Conservation (phyloP, 1,139 yeast genomes). For the Taiozyma sp. region DNA sequence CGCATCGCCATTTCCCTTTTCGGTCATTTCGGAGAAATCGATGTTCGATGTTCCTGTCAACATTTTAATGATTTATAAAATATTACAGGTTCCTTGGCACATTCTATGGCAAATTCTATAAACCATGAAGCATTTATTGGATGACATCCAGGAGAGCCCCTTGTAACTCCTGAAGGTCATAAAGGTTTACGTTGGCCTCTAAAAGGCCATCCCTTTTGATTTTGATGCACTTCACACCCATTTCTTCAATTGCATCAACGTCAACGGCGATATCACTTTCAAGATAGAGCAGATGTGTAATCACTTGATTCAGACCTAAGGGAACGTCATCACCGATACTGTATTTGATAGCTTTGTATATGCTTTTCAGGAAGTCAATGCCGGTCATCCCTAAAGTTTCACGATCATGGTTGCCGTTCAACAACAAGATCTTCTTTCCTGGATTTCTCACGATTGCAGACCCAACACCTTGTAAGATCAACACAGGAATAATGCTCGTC, state of each 20-base stretch:
- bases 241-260: slow-evolving; percentile 28
- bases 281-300: slow-evolving; percentile 57
- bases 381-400: slow-evolving; percentile 73
- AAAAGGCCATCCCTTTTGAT: slow-evolving; percentile 27
- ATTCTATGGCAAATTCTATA: not conserved
- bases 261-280: slow-evolving; percentile 47
- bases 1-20: not conserved
- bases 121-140: not conserved
- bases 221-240: slow-evolving; percentile 44
- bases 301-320: slow-evolving; percentile 35
- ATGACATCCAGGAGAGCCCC: slow-evolving; percentile 24
- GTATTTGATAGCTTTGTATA: slow-evolving; percentile 39
- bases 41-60: no score
- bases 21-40: not conserved
- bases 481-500: slow-evolving; percentile 80
- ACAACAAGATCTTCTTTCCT: slow-evolving; percentile 45
- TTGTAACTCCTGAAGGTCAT: slow-evolving; percentile 38
- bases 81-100: not conserved
- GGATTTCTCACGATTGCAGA: slow-evolving; percentile 36
- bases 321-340: slow-evolving; percentile 24
- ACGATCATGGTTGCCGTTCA: slow-evolving; percentile 72
- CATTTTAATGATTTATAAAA: no score
- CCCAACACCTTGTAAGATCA: slow-evolving; percentile 72
- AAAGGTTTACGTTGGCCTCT: slow-evolving; percentile 18
- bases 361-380: slow-evolving; percentile 47